phyloP scores from a whole-genome alignment of 495 filamentous ascomycete genomes.

The Hypoxylon lenormandii region DNA sequence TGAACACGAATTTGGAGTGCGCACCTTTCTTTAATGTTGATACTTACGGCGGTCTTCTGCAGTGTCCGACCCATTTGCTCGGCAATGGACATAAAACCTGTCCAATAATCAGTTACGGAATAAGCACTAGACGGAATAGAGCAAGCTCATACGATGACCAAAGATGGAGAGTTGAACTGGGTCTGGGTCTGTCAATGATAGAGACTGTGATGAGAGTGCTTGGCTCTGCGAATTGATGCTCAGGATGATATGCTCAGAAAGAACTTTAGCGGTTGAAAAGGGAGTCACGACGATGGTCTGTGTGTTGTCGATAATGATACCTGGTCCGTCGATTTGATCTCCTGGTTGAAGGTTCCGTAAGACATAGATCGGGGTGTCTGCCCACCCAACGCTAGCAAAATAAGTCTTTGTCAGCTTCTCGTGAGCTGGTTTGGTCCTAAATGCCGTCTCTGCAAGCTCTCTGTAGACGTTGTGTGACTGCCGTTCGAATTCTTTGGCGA shows the following conservation, averaged over 20 bases:
- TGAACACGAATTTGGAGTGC: not conserved
- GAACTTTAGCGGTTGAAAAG: constrained; percentile 35
- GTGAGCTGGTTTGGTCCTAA: not conserved
- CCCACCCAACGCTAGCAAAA: constrained; percentile 34
- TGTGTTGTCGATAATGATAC: constrained; percentile 47
- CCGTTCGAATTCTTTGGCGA: constrained; percentile 31
- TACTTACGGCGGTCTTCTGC: constrained; percentile 57
- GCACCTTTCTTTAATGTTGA: constrained; percentile 59
- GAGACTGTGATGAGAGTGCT: constrained; percentile 2
- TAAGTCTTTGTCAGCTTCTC: constrained; percentile 29
- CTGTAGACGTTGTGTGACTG: constrained; percentile 34
- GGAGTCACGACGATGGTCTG: constrained; percentile 47
- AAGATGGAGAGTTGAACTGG: constrained; percentile 50
- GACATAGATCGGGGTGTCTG: constrained; percentile 39
- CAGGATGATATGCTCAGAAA: constrained; percentile 44
- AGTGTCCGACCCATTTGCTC: constrained; percentile 62
- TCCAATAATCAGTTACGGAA: too few species aligned
- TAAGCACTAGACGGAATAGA: constrained; percentile 17
- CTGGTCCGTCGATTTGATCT: constrained; percentile 36
- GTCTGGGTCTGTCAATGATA: constrained; percentile 32
- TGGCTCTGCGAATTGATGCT: constrained; percentile 16
- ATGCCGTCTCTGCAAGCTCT: constrained; percentile 14
- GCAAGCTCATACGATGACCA: constrained; percentile 33
- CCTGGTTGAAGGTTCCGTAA: constrained; percentile 32
- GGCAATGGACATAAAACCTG: constrained; percentile 54